Percentiles rank a stretch among this genome's conserved stretches.
These are phyloP conservation scores for Bathelium albidoporum DNA, from an alignment of 495 filamentous ascomycete species.

Conservation along the genomic window DNA sequence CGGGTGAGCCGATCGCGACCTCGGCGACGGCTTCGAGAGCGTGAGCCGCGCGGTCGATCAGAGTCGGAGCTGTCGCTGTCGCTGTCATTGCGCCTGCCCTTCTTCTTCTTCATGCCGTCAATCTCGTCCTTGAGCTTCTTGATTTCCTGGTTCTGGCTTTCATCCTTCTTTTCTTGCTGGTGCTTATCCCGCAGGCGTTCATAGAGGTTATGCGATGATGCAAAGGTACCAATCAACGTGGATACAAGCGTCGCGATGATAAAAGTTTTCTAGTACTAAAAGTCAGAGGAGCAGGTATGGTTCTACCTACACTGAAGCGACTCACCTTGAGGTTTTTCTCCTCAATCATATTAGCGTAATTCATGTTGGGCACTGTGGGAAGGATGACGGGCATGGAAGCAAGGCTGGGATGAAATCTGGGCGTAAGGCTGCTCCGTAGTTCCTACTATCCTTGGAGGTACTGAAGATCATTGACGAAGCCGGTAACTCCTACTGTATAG, in stretches of 20 bases:
- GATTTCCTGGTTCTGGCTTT: constrained; percentile 23
- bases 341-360: constrained; percentile 29
- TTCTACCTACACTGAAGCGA: background rate
- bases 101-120: constrained; percentile 13
- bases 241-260: constrained; percentile 28
- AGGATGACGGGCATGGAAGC: background rate
- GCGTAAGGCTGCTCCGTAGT: background rate
- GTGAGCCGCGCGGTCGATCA: constrained; percentile 10
- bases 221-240: constrained; percentile 27
- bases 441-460: background rate
- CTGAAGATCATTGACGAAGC: background rate
- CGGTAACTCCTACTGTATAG: background rate
- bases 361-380: constrained; percentile 10
- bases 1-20: background rate
- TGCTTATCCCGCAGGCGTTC: constrained; percentile 15
- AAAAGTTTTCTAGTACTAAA: constrained; percentile 24
- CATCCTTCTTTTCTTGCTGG: constrained; percentile 23
- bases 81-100: constrained; percentile 9
- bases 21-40: constrained; percentile 7
- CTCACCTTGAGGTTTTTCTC: constrained; percentile 26
- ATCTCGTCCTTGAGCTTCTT: constrained; percentile 38
- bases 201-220: constrained; percentile 23
- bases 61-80: background rate
- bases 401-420: background rate
- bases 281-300: background rate